Conservation (phyloP, 2,329 filamentous ascomycete species). For the Aspergillus fijiensis region DNA sequence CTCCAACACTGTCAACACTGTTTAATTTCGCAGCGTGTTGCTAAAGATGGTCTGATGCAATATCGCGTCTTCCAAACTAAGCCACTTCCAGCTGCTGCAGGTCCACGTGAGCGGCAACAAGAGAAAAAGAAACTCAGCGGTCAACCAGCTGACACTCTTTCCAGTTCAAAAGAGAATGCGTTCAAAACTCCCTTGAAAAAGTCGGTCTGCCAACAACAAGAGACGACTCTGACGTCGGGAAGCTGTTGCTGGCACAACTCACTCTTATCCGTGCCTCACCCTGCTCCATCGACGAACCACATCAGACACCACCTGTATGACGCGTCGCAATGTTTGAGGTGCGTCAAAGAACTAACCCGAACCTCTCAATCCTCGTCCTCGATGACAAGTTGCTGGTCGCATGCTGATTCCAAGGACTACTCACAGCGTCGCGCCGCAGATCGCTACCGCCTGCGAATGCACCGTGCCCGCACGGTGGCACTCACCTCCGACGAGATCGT, state of each 20-base stretch:
- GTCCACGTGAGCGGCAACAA: slow-evolving; percentile 3
- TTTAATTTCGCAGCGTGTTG: neutral
- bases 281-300: neutral
- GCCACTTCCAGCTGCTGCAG: slow-evolving; percentile 3
- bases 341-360: slow-evolving; percentile 1
- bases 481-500: slow-evolving; percentile 83
- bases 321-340: slow-evolving; percentile 32
- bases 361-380: neutral
- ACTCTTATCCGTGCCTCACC: neutral
- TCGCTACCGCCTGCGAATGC: slow-evolving; percentile 73
- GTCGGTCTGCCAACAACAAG: neutral
- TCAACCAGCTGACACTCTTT: neutral
- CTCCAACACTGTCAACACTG: neutral
- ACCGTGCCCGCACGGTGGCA: slow-evolving; percentile 79
- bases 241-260: neutral
- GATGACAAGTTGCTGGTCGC: neutral
- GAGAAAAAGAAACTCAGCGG: neutral
- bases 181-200: neutral
- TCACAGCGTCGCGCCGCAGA: slow-evolving; percentile 65
- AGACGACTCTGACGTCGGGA: neutral
- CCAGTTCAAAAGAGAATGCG: neutral
- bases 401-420: slow-evolving; percentile 15
- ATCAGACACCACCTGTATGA: neutral
- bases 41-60: neutral
- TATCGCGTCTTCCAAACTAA: neutral